Percentiles rank a stretch among this genome's conserved stretches.
These are phyloP conservation scores for Chytriomyces confervae DNA, from an alignment of 192 early-diverging fungal species.

Conservation along the genomic window DNA sequence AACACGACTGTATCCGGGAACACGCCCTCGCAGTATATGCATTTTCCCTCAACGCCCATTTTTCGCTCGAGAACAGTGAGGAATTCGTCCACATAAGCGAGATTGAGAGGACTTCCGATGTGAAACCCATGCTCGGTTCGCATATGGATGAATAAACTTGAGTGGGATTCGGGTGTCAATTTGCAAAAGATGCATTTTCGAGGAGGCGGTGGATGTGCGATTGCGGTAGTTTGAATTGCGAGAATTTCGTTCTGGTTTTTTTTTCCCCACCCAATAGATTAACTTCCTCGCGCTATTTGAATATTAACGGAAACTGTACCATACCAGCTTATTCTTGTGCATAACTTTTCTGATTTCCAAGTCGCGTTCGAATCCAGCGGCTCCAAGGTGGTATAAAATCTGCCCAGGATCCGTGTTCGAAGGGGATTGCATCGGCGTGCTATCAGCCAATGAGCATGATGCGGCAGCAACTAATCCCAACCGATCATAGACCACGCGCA, in stretches of 20 bases:
- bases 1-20: slow-evolving; percentile 87
- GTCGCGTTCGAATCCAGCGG: neutral
- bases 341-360: slow-evolving; percentile 29
- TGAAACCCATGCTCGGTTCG: slow-evolving; percentile 86
- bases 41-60: slow-evolving; percentile 54
- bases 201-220: slow-evolving; percentile 64
- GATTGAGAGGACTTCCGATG: slow-evolving; percentile 22
- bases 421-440: too few species aligned
- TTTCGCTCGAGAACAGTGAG: slow-evolving; percentile 27
- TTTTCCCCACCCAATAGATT: neutral
- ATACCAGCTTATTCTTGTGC: slow-evolving; percentile 25
- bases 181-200: slow-evolving; percentile 96
- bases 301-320: neutral
- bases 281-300: too few species aligned
- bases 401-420: neutral
- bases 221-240: slow-evolving; percentile 72
- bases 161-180: slow-evolving; percentile 71
- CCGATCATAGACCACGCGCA: neutral
- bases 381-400: slow-evolving; percentile 13
- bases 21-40: slow-evolving; percentile 93
- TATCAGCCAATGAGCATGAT: neutral
- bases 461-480: neutral
- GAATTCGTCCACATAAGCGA: slow-evolving; percentile 27
- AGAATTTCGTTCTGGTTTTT: slow-evolving; percentile 61
- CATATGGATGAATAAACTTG: slow-evolving; percentile 83